A percentile compares a stretch with the other conserved stretches of the same genome.
These are phyloP conservation scores for Poa pratensis DNA, from an alignment of 176 grass and related monocot species.

Conservation along the genomic window DNA sequence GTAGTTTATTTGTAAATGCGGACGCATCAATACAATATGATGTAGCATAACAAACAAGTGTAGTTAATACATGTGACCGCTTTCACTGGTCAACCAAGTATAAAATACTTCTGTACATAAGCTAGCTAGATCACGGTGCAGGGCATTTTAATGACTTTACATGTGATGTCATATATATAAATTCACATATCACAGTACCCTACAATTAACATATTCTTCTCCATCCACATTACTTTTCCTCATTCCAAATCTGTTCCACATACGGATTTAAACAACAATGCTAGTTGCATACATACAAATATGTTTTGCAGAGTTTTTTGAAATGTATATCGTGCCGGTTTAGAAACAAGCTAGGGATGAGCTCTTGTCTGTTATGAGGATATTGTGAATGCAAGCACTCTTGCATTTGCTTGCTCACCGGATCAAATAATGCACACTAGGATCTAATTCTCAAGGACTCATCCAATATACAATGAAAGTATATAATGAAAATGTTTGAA, in stretches of 20 bases:
- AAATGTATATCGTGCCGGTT: neutral
- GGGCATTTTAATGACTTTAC: neutral
- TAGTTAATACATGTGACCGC: neutral
- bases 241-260: neutral
- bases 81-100: neutral
- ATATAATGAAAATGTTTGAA: neutral
- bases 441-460: neutral
- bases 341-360: neutral
- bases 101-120: neutral
- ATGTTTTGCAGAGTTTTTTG: neutral
- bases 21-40: neutral
- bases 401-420: neutral
- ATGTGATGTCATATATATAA: neutral
- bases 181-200: neutral
- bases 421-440: neutral
- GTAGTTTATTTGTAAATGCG: neutral
- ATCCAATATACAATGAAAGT: neutral
- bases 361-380: neutral
- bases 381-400: neutral
- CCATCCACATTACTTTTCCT: neutral
- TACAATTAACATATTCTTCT: neutral
- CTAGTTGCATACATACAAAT: neutral
- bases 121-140: neutral
- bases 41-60: neutral
- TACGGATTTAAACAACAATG: neutral